phyloP scores from a whole-genome alignment of 495 filamentous ascomycete genomes.

The Xylaria cubensis region DNA sequence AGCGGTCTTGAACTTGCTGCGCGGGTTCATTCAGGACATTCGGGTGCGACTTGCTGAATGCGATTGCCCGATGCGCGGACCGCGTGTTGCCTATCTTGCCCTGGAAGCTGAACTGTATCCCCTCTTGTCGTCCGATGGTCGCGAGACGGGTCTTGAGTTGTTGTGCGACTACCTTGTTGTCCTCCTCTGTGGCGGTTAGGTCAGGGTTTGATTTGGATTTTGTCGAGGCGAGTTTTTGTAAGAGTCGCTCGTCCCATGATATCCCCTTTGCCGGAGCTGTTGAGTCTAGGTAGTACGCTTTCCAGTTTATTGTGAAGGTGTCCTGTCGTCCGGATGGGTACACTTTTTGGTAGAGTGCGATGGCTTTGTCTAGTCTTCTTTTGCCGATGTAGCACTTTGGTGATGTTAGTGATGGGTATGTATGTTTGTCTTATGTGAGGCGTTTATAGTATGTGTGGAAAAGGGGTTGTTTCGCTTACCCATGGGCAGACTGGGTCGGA shows the following conservation, averaged over 20 bases:
- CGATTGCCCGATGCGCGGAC: conserved; percentile 76
- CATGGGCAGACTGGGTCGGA: conserved; percentile 81
- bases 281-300: conserved; percentile 74
- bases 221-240: conserved; percentile 12
- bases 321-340: conserved; percentile 64
- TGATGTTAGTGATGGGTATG: not conserved
- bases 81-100: conserved; percentile 80
- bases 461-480: conserved; percentile 46
- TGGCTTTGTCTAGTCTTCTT: conserved; percentile 72
- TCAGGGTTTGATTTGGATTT: not conserved
- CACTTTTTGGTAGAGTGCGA: conserved; percentile 64
- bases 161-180: conserved; percentile 61
- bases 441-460: conserved; percentile 7
- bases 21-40: too few species aligned
- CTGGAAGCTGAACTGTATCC: conserved; percentile 75
- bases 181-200: conserved; percentile 25
- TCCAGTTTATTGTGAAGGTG: conserved; percentile 75
- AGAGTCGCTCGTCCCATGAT: not conserved
- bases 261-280: conserved; percentile 2
- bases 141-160: conserved; percentile 66
- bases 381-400: conserved; percentile 81
- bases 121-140: conserved; percentile 63
- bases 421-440: not conserved
- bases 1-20: conserved; percentile 61
- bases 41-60: conserved; percentile 66